These are phyloP conservation scores for Sporisorium iseilematis-ciliati DNA, from an alignment of 1,284 basidiomycete species.

Conservation along the genomic window DNA sequence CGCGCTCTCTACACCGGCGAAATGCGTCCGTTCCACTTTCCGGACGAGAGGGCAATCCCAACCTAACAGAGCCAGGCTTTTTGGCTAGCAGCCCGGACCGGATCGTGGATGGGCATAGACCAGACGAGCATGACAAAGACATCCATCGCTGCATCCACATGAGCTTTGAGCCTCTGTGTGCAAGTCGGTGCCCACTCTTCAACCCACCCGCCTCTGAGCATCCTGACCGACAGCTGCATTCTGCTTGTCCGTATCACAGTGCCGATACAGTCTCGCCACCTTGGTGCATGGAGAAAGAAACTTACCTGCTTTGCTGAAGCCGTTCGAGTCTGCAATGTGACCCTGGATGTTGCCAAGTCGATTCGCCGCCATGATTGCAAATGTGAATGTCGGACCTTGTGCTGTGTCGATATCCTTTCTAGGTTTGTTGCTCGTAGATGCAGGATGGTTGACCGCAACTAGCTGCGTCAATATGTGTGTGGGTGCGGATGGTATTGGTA, in stretches of 20 bases:
- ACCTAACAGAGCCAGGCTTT: slow-evolving; percentile 2
- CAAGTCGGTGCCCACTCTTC: not conserved
- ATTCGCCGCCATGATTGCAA: slow-evolving; percentile 43
- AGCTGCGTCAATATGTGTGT: not conserved
- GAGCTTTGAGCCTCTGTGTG: not conserved
- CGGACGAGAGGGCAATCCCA: not conserved
- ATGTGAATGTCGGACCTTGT: not conserved
- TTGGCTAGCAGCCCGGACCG: slow-evolving; percentile 2
- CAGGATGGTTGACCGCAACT: not conserved
- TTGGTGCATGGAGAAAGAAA: not conserved
- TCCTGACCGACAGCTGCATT: no score
- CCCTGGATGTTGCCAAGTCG: slow-evolving; percentile 52
- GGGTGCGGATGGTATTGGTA: not conserved
- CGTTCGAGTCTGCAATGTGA: slow-evolving; percentile 43
- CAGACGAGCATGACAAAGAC: not conserved
- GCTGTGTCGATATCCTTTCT: not conserved
- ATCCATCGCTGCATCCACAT: no score
- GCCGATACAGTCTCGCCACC: no score
- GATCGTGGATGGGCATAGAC: slow-evolving; percentile 2
- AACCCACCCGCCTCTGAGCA: no score
- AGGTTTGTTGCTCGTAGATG: not conserved
- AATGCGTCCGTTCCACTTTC: not conserved
- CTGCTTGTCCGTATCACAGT: no score
- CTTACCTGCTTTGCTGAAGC: slow-evolving; percentile 52
- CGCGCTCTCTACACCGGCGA: slow-evolving; percentile 29